Evolutionary conservation across 768 basidiomycete species (phyloP), one percentile per base, ranked within the genome.

Genomic region (Cystofilobasidium capitatum): DNA sequence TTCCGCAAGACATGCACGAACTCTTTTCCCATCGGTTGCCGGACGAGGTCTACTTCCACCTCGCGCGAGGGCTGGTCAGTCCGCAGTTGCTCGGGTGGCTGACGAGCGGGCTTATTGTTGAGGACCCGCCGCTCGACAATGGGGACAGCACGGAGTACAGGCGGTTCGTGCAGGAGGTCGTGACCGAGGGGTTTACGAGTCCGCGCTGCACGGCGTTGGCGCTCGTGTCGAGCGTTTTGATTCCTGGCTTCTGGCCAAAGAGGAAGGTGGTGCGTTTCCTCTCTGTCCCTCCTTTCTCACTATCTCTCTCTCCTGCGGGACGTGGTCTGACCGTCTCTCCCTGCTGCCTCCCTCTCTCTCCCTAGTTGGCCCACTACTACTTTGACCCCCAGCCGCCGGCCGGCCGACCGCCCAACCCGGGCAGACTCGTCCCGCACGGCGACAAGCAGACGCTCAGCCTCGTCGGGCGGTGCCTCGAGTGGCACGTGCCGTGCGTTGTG

Each of bases 81-180:
- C 90, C 94, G 0, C 89, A 91, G 72, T 86, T 91, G 13, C 83
- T 98, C 29, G 88, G 92, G n/a, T 96, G 94, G 89, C 84, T 99
- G 67, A 91, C 90, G 20, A 85, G 83, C 31, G 91, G 91, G 20
- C 84, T 94, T 69, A 79, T 87, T 58, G 89, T 97, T 75, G 85
- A 85, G 65, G 86, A 88, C 4, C 75, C 74, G 60, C 94, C 96
- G 40, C 81, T 98, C 59, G 91, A 93, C 75, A 93, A 92, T 74
- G 93, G 93, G 2, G 94, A 97, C 77, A 91, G 89, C 45, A 90
- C 84, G 1, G 93, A 99, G 76, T 98, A 96, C 76, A 86, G 85
- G 72, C 84, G 92, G 26, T 99, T 94, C 76, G 83, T 97, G 71
- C 93, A 92, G 80, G 93, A 97, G 77, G 88, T 91, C 39, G 87